Percentiles rank a stretch among this genome's conserved stretches.
Conservation (phyloP, 2,329 filamentous ascomycete species). For the Phaeosphaeria sp. region DNA sequence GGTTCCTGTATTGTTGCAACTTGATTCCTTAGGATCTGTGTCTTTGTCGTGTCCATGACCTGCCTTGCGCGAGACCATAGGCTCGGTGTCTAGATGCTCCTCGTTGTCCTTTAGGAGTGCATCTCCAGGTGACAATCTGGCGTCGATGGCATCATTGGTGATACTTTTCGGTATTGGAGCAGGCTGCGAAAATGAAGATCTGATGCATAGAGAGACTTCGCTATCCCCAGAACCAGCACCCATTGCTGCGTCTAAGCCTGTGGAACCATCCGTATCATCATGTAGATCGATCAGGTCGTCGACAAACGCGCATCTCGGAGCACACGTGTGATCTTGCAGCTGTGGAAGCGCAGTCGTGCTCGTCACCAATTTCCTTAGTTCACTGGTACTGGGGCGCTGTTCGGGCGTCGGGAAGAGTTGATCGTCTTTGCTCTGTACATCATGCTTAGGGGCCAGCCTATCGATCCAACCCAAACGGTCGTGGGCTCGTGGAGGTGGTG, state of each 20-base stretch:
- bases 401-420: background rate
- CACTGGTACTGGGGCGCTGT: background rate
- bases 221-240: background rate
- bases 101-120: no score
- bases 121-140: no score
- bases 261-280: background rate
- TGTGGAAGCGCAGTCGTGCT: background rate
- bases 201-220: background rate
- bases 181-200: background rate
- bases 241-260: background rate
- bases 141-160: background rate
- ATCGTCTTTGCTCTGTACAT: background rate
- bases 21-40: background rate
- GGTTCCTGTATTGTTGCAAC: background rate
- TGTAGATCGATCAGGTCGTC: background rate
- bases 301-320: background rate
- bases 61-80: background rate
- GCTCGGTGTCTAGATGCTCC: background rate
- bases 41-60: background rate
- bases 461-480: slow-evolving; percentile 7
- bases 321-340: background rate
- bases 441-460: background rate
- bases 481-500: slow-evolving; percentile 6
- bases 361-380: background rate
- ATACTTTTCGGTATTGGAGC: background rate